Percentiles rank a stretch among this genome's conserved stretches.
Evolutionary conservation across 164 flowering plant species (phyloP).

Genomic region (Berberis thunbergii): DNA sequence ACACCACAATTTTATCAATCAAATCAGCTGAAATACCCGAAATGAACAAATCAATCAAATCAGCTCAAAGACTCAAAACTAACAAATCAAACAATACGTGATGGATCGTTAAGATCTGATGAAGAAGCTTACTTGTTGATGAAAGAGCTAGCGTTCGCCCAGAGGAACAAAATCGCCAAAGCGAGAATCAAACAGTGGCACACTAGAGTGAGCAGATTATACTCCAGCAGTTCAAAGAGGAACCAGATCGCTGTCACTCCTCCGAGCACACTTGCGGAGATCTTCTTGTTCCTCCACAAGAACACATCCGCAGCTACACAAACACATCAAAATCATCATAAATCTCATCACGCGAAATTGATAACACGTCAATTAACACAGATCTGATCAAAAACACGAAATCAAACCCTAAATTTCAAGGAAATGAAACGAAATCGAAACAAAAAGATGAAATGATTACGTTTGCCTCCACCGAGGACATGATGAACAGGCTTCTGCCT

Average conservation of each 20-base stretch:
- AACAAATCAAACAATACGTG: neutral
- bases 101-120: neutral
- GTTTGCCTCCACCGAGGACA: constrained; percentile 74
- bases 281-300: constrained; percentile 91
- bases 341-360: neutral
- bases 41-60: too few species aligned
- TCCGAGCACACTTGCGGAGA: constrained; percentile 64
- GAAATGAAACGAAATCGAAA: neutral
- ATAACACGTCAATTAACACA: neutral
- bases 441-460: constrained; percentile 21
- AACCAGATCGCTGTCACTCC: constrained; percentile 76
- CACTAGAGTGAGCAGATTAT: constrained; percentile 67
- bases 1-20: neutral
- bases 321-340: neutral
- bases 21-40: neutral
- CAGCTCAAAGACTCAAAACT: neutral
- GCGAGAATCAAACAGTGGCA: constrained; percentile 59
- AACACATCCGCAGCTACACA: constrained; percentile 82
- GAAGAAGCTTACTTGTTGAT: constrained; percentile 51
- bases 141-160: constrained; percentile 64
- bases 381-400: neutral
- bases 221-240: constrained; percentile 75
- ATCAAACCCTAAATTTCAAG: neutral
- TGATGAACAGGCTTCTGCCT: constrained; percentile 69
- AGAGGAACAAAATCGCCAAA: constrained; percentile 60